A percentile compares a stretch with the other conserved stretches of the same genome.
Evolutionary conservation across 129 eudicot species (phyloP).

Genomic region (Centaurea solstitialis): DNA sequence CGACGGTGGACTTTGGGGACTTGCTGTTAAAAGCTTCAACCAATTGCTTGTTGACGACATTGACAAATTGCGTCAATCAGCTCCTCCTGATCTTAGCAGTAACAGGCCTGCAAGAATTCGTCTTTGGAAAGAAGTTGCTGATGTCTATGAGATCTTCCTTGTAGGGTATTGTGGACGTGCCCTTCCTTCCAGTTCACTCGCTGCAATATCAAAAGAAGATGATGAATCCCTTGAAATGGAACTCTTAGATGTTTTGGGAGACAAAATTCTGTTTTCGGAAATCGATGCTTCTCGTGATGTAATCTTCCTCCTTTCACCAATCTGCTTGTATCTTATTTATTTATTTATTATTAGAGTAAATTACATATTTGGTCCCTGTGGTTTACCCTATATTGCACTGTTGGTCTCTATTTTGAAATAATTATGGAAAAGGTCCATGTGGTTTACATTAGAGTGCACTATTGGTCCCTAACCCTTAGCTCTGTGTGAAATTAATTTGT

Average conservation of each 20-base stretch:
- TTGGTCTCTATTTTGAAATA: too few species aligned
- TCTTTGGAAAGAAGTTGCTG: constrained; percentile 98
- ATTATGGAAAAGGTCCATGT: too few species aligned
- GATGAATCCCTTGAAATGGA: constrained; percentile 90
- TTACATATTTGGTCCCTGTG: too few species aligned
- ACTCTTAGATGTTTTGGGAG: constrained; percentile 74
- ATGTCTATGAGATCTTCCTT: constrained; percentile 84
- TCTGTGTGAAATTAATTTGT: too few species aligned
- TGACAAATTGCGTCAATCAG: constrained; percentile 30
- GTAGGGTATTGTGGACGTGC: constrained; percentile 99
- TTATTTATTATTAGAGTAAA: too few species aligned
- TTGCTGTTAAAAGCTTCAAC: constrained; percentile 94
- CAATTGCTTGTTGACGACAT: constrained; percentile 66
- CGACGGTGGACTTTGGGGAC: constrained; percentile 91
- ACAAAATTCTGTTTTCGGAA: constrained; percentile 71
- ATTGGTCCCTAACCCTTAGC: too few species aligned
- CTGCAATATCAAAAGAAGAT: constrained; percentile 56
- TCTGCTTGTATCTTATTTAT: neutral
- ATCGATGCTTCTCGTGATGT: constrained; percentile 84
- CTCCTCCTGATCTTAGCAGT: constrained; percentile 21
- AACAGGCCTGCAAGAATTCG: constrained; percentile 68
- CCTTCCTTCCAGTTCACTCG: constrained; percentile 63
- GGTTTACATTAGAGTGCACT: too few species aligned
- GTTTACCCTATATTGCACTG: too few species aligned
- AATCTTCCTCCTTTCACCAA: constrained; percentile 34